Evolutionary conservation across 176 grass and related monocot species (phyloP).

Genomic region (Pontederia paniculata): DNA sequence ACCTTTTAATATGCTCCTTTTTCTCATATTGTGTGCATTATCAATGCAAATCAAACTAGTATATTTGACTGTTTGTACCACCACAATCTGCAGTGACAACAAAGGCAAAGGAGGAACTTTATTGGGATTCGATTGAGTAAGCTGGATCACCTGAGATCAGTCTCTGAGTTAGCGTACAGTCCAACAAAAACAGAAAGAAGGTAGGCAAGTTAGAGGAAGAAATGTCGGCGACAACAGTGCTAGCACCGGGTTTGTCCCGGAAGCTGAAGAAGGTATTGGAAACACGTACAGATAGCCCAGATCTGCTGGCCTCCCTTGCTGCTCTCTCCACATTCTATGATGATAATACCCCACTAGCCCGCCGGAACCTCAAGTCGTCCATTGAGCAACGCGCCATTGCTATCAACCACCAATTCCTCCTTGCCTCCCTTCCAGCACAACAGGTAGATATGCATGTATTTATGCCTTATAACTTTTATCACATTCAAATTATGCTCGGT

Average conservation of each 20-base stretch:
- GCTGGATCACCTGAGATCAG: too few relatives aligned
- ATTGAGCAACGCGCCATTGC: constrained; percentile 78
- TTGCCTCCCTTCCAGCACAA: constrained; percentile 68
- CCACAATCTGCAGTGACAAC: too few relatives aligned
- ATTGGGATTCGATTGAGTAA: too few relatives aligned
- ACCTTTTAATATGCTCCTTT: too few relatives aligned
- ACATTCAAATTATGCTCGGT: not conserved
- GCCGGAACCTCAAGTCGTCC: constrained; percentile 92
- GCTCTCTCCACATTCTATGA: constrained; percentile 83
- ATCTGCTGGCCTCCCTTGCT: constrained; percentile 78
- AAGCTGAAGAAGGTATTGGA: constrained; percentile 99
- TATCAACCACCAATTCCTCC: constrained; percentile 91
- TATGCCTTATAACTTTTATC: not conserved
- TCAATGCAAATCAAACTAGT: too few relatives aligned
- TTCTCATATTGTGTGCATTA: too few relatives aligned
- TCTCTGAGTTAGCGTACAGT: not conserved
- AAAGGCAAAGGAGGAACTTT: too few relatives aligned
- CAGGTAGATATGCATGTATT: constrained; percentile 24
- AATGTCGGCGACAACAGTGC: constrained; percentile 33
- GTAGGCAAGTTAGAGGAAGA: too few relatives aligned
- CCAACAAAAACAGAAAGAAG: not conserved
- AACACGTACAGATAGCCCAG: constrained; percentile 81
- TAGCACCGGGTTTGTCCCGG: constrained; percentile 73
- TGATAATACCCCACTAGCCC: constrained; percentile 81
- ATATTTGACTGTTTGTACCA: too few relatives aligned